These are phyloP conservation scores for Phialophora expanda DNA, from an alignment of 2,329 filamentous ascomycete species.

Conservation along the genomic window DNA sequence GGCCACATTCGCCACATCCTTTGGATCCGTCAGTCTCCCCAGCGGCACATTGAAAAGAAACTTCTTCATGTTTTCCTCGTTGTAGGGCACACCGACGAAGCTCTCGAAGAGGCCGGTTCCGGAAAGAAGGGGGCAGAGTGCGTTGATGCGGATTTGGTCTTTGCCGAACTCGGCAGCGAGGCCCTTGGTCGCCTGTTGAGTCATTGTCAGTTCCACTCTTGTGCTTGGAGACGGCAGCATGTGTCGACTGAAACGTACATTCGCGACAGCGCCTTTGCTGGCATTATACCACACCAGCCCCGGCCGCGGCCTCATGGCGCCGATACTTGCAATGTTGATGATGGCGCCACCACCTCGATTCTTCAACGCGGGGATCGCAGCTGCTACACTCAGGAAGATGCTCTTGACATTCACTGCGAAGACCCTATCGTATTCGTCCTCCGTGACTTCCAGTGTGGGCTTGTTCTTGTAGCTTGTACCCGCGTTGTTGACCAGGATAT, in stretches of 20 bases:
- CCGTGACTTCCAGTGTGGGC: constrained; percentile 47
- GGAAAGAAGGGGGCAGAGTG: constrained; percentile 67
- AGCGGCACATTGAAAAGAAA: constrained; percentile 54
- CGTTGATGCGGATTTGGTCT: constrained; percentile 57
- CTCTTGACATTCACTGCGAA: constrained; percentile 54
- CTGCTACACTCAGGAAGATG: constrained; percentile 47
- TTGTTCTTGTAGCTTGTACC: constrained; percentile 41
- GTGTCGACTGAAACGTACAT: constrained; percentile 43
- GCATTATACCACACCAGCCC: constrained; percentile 56
- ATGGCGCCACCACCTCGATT: constrained; percentile 51
- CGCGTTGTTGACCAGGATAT: constrained; percentile 39
- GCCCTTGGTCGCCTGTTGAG: constrained; percentile 61
- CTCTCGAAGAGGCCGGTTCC: constrained; percentile 64
- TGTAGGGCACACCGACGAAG: constrained; percentile 51
- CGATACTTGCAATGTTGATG: constrained; percentile 54
- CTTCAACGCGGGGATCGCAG: constrained; percentile 46
- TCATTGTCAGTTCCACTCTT: not conserved
- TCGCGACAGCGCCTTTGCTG: constrained; percentile 52
- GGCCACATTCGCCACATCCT: constrained; percentile 72
- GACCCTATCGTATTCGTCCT: constrained; percentile 52
- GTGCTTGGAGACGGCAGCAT: not conserved
- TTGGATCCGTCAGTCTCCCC: constrained; percentile 51
- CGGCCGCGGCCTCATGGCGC: constrained; percentile 49
- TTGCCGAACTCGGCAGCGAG: constrained; percentile 56
- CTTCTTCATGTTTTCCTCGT: constrained; percentile 51